phyloP scores from a whole-genome alignment of 257 asterid genomes.

The Solanum neorickii region DNA sequence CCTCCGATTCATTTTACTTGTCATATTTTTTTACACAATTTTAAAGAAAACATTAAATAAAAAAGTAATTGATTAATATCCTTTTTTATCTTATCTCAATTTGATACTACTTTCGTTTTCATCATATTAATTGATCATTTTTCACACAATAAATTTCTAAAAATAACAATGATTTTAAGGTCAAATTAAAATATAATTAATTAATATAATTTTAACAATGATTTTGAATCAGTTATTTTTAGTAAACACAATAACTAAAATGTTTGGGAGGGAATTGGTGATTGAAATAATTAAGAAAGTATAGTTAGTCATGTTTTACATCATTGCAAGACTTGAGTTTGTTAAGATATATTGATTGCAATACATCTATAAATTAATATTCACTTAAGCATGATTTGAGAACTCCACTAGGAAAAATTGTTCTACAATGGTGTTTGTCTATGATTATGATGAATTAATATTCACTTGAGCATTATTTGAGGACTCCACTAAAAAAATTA shows the following conservation, averaged over 20 bases:
- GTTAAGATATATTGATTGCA: not conserved
- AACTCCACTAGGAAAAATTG: not conserved
- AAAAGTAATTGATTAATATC: not conserved
- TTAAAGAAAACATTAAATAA: not conserved
- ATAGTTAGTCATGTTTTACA: not conserved
- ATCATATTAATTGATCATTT: not conserved
- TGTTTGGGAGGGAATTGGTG: not conserved
- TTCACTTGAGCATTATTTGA: not conserved
- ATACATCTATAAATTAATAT: not conserved
- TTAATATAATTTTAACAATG: not conserved
- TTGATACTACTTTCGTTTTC: not conserved
- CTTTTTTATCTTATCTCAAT: not conserved
- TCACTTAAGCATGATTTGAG: not conserved
- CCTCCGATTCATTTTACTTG: not conserved
- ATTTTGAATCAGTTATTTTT: not conserved
- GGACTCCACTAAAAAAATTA: not conserved
- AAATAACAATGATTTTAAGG: too few species aligned
- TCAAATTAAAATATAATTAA: too few species aligned
- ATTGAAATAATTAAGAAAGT: not conserved
- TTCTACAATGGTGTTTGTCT: not conserved
- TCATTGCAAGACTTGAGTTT: not conserved
- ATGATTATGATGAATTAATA: not conserved
- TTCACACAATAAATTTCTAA: not conserved
- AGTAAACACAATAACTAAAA: not conserved
- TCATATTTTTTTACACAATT: not conserved